Conservation (phyloP, 2,329 filamentous ascomycete genomes). For the Epichloe typhina region DNA sequence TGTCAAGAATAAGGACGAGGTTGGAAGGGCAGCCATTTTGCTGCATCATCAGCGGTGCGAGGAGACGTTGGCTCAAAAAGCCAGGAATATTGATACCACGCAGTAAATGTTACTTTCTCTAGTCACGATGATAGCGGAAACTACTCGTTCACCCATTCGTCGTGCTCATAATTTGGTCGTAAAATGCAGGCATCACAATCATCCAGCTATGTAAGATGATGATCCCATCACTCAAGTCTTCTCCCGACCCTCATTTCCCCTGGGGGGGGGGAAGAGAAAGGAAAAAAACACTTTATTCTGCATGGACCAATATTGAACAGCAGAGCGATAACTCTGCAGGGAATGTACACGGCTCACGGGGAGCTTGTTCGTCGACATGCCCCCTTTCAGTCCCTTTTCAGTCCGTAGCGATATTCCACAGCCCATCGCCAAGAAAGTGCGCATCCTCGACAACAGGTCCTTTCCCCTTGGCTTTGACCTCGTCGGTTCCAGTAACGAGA, state of each 20-base stretch:
- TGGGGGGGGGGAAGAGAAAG: too few species aligned
- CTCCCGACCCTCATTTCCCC: too few species aligned
- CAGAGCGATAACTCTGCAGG: slow-evolving; percentile 67
- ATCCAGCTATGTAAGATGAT: not conserved
- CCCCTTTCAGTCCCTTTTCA: too few species aligned
- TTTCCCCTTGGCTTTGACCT: slow-evolving; percentile 90
- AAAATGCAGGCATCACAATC: not conserved
- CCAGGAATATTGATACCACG: not conserved
- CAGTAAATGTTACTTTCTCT: not conserved
- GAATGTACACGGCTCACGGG: slow-evolving; percentile 61
- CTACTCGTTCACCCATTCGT: not conserved
- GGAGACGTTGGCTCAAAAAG: not conserved
- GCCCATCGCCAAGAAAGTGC: slow-evolving; percentile 85
- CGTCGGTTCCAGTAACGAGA: slow-evolving; percentile 71
- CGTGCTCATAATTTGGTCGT: not conserved
- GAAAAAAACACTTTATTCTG: slow-evolving; percentile 49
- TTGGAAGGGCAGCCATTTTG: slow-evolving; percentile 22
- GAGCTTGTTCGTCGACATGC: slow-evolving; percentile 49
- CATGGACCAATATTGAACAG: slow-evolving; percentile 68
- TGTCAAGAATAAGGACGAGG: slow-evolving; percentile 20
- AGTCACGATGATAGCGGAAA: too few species aligned
- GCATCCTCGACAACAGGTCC: slow-evolving; percentile 87
- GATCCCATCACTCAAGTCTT: too few species aligned
- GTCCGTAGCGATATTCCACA: slow-evolving; percentile 62
- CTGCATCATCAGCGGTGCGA: slow-evolving; percentile 11